A percentile compares a stretch with the other conserved stretches of the same genome.
These are phyloP conservation scores for Saccharum spontaneum DNA, from an alignment of 176 grass and related monocot species.

Conservation along the genomic window DNA sequence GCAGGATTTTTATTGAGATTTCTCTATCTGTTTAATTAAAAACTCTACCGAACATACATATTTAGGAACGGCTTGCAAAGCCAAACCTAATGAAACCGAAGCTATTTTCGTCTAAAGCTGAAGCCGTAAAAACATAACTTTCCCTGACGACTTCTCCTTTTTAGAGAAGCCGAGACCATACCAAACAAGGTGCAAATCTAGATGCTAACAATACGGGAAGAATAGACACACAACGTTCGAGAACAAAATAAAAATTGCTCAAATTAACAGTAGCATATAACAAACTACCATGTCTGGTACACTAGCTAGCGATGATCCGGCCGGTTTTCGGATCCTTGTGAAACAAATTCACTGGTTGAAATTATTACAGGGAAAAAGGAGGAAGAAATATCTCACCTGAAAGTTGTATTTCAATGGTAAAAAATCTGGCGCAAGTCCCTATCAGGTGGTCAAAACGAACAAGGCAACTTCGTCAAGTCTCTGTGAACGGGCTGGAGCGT, in stretches of 20 bases:
- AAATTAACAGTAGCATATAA: background rate
- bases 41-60: too few species aligned
- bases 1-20: too few species aligned
- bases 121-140: too few species aligned
- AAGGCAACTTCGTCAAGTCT: conserved; percentile 12
- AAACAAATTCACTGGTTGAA: background rate
- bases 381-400: background rate
- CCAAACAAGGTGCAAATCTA: too few species aligned
- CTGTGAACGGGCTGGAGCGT: background rate
- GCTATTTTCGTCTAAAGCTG: too few species aligned
- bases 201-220: background rate
- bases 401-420: background rate
- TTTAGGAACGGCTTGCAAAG: too few species aligned
- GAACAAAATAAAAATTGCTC: background rate
- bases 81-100: too few species aligned
- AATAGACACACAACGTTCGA: background rate
- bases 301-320: background rate
- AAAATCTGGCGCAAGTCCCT: conserved; percentile 7
- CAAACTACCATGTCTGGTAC: background rate
- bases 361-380: background rate
- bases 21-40: too few species aligned
- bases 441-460: background rate
- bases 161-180: too few species aligned
- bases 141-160: too few species aligned
- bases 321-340: background rate